These are phyloP conservation scores for Pseudogymnoascus sp. DNA, from an alignment of 2,329 filamentous ascomycete species.

Conservation along the genomic window DNA sequence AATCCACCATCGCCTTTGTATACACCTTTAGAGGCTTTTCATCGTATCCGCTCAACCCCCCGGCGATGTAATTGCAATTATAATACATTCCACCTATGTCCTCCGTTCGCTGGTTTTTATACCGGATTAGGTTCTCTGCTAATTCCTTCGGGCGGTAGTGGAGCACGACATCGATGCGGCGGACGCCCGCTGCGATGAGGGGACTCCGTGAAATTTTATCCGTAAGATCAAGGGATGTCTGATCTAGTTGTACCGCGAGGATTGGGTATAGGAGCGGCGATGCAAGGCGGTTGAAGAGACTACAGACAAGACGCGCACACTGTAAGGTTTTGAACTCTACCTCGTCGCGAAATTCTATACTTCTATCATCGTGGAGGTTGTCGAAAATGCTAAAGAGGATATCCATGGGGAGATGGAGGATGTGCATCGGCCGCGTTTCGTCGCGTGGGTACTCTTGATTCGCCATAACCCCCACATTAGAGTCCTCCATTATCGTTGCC, in stretches of 20 bases:
- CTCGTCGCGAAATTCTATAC: neutral
- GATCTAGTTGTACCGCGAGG: neutral
- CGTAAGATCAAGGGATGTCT: neutral
- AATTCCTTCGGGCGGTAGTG: neutral
- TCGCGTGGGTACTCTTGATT: neutral
- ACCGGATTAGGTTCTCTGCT: neutral
- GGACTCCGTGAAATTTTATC: neutral
- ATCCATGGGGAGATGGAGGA: slow-evolving; percentile 7
- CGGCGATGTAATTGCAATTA: neutral
- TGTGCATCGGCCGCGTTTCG: neutral
- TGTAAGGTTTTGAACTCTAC: neutral
- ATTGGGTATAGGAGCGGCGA: neutral
- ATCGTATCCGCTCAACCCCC: neutral
- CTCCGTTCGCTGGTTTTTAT: neutral
- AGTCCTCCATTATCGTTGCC: neutral
- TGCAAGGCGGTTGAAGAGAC: neutral
- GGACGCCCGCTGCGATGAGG: neutral
- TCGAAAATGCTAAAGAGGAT: slow-evolving; percentile 1
- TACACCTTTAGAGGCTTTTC: neutral
- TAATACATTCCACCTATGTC: neutral
- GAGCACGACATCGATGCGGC: neutral
- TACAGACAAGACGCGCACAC: neutral
- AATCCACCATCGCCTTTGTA: neutral
- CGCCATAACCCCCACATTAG: neutral
- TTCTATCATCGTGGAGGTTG: neutral